Base-by-base conservation (phyloP, 176 grass and related monocot genomes). In the Microstegium vimineum region DNA sequence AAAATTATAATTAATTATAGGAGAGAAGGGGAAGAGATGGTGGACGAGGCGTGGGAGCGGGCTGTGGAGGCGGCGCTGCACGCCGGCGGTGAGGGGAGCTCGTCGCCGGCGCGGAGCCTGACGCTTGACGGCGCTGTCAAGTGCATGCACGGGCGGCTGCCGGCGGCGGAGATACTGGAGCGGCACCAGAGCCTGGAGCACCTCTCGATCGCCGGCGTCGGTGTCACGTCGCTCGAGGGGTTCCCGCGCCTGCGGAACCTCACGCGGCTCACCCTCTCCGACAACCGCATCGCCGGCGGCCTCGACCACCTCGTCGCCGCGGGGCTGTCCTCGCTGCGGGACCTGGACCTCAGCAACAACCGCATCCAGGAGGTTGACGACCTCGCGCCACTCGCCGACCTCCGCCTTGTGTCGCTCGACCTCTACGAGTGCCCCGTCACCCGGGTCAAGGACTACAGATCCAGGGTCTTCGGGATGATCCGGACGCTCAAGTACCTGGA, bases 31-130 rank as follows among this genome's bases (percentile, higher is more conserved):
- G 33, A 22, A 68, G 32, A 64, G 86, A 86, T 60, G 81, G 92
- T 97, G 92, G 92, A 94, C 51, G 92, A 98, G 79, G 95, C 88
- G 62, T 98, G 95, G 95, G 95, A 98, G 81, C 83, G 95, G 83
- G 90, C 95, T 51, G 92, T 98, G 45, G 95, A 98, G 88, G 85
- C 95, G 75, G 95, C 95, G 71, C 78, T 98, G 71, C 73, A 90
- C 36, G 79, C 82, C 49, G 77, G 42, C 71, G 88, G 85, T 20
- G 91, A 87, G 36, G 88, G 88, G 56, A 82, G 86, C 52, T 86
- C 86, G 42, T 92, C 86, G 66, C 84, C 92, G 47, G 83, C 92
- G 64, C 79, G 95, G 60, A 94, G 88, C 74, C 78, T 98, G 51
- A 98, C 95, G 60, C 88, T 98, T 6, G 95, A 98, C 57, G 92